Percentiles rank a stretch among this genome's conserved stretches.
phyloP scores from a whole-genome alignment of 371 early-diverging fungal genomes.

The Gilbertella persicaria region DNA sequence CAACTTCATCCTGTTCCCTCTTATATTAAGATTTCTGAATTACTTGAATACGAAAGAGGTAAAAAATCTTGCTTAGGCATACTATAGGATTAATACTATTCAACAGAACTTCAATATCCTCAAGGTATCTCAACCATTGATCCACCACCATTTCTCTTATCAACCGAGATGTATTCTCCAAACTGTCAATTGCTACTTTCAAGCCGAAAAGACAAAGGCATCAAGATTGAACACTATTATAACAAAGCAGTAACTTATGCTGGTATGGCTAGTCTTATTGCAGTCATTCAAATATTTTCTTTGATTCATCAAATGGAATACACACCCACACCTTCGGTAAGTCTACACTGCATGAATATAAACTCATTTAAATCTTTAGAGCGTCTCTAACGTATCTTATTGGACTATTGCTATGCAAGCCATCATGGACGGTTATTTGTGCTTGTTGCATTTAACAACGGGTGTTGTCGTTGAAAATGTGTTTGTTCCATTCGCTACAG shows the following conservation, averaged over 20 bases:
- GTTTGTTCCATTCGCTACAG: slow-evolving; percentile 67
- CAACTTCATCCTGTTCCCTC: slow-evolving; percentile 56
- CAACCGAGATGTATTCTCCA: slow-evolving; percentile 59
- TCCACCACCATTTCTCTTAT: slow-evolving; percentile 53
- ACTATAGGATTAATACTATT: neutral
- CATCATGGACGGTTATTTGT: slow-evolving; percentile 71
- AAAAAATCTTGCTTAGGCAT: neutral
- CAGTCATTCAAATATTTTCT: slow-evolving; percentile 60
- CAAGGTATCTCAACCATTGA: slow-evolving; percentile 54
- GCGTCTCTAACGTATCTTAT: slow-evolving; percentile 76
- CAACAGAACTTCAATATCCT: slow-evolving; percentile 49
- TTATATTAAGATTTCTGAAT: slow-evolving; percentile 39
- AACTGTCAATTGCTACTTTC: slow-evolving; percentile 54
- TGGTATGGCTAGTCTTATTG: slow-evolving; percentile 50
- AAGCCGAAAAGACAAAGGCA: slow-evolving; percentile 46
- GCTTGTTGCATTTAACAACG: slow-evolving; percentile 65
- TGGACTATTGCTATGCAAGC: slow-evolving; percentile 73
- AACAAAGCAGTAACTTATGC: slow-evolving; percentile 61
- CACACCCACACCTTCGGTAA: slow-evolving; percentile 74
- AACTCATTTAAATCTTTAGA: slow-evolving; percentile 19
- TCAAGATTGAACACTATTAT: slow-evolving; percentile 57
- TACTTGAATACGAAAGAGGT: slow-evolving; percentile 64
- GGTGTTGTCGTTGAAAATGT: slow-evolving; percentile 59
- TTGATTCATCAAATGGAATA: slow-evolving; percentile 74
- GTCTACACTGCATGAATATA: slow-evolving; percentile 6